Percentiles rank a stretch among this genome's conserved stretches.
Evolutionary conservation across 306 rosid genomes (phyloP).

Genomic region (Sophora flavescens): DNA sequence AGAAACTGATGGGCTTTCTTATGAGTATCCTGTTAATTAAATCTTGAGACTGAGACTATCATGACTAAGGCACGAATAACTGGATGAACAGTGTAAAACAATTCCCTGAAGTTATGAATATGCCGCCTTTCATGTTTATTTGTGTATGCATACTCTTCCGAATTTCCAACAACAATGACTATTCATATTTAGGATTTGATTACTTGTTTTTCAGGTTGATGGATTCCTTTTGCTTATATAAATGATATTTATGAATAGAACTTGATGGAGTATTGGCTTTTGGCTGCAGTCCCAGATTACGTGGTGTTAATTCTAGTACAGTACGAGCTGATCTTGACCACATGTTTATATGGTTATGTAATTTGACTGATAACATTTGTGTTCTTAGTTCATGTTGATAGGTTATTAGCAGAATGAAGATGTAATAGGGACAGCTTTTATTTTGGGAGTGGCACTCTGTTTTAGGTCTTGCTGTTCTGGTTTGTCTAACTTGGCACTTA

Average conservation of each 20-base stretch:
- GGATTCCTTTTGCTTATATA: not conserved
- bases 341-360: conserved; percentile 56
- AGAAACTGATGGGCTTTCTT: not conserved
- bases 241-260: conserved; percentile 3
- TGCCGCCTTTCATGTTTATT: not conserved
- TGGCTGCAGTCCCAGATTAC: conserved; percentile 56
- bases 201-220: conserved; percentile 10
- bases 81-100: conserved; percentile 1
- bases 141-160: not conserved
- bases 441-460: conserved; percentile 50
- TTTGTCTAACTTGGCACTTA: conserved; percentile 67
- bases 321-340: conserved; percentile 44
- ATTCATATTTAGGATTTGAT: not conserved
- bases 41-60: not conserved
- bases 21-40: not conserved
- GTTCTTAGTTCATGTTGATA: conserved; percentile 42
- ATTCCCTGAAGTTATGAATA: not conserved
- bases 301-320: conserved; percentile 48
- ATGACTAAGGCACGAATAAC: not conserved
- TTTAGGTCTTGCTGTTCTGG: conserved; percentile 40
- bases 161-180: conserved; percentile 23
- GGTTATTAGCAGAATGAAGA: conserved; percentile 43
- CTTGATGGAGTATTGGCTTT: conserved; percentile 42
- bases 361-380: conserved; percentile 38
- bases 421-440: conserved; percentile 55